Conservation (phyloP, 106 monocot genomes). For the Triglochin maritima region DNA sequence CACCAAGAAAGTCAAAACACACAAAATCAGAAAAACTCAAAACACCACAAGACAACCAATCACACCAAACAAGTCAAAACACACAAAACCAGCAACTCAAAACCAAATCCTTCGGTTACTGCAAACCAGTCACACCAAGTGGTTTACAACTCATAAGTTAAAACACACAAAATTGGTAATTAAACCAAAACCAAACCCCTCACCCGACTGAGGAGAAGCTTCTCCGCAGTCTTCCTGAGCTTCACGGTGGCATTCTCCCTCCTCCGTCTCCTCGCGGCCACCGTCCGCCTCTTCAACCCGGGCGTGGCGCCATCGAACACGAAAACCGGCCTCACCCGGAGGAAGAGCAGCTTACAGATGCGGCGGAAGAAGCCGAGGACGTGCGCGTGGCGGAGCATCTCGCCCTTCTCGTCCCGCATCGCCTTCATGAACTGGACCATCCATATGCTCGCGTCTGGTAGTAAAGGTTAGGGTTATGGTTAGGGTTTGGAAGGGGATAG, state of each 20-base stretch:
- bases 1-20: no score
- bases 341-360: slow-evolving; percentile 95
- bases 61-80: no score
- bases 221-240: slow-evolving; percentile 96
- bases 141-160: neutral
- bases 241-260: slow-evolving; percentile 82
- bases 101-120: neutral
- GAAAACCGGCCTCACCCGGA: slow-evolving; percentile 84
- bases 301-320: slow-evolving; percentile 98
- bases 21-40: no score
- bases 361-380: slow-evolving; percentile 91
- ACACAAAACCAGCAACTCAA: no score
- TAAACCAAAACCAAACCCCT: neutral
- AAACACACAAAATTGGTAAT: neutral
- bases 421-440: slow-evolving; percentile 99
- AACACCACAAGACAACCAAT: no score
- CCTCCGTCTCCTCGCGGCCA: slow-evolving; percentile 70
- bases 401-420: slow-evolving; percentile 91
- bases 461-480: neutral
- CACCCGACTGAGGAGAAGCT: slow-evolving; percentile 83
- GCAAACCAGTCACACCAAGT: neutral
- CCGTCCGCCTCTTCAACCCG: slow-evolving; percentile 77
- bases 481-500: neutral
- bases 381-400: slow-evolving; percentile 90
- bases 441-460: slow-evolving; percentile 96